Percentiles rank a stretch among this genome's conserved stretches.
phyloP scores from a whole-genome alignment of 306 rosid species.

The Cicer cuneatum region DNA sequence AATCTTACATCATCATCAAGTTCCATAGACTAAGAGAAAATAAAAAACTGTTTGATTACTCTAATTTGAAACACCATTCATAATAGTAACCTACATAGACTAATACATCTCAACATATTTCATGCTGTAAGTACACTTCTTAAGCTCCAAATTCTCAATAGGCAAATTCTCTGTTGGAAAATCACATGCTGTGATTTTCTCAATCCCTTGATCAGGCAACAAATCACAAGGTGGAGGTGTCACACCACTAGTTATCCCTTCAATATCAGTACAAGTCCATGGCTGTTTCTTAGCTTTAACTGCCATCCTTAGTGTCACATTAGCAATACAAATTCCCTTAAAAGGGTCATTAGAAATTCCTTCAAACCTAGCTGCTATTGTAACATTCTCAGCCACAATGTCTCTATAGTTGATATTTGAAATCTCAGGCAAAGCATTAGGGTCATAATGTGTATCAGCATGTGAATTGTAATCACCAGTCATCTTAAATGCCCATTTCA shows the following conservation, averaged over 20 bases:
- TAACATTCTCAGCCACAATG: conserved; percentile 75
- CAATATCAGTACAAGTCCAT: conserved; percentile 75
- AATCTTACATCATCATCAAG: conserved; percentile 12
- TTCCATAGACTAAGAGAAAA: conserved; percentile 22
- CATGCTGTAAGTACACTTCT: conserved; percentile 57
- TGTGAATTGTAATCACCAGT: conserved; percentile 84
- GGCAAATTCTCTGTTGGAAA: conserved; percentile 67
- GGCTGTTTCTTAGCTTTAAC: conserved; percentile 79
- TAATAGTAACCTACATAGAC: conserved; percentile 33
- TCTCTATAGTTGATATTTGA: conserved; percentile 67
- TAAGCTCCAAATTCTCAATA: conserved; percentile 67
- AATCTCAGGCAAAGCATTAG: conserved; percentile 75
- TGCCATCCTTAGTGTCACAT: conserved; percentile 73
- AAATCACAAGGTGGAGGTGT: conserved; percentile 71
- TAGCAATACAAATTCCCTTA: conserved; percentile 81
- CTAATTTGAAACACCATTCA: conserved; percentile 25
- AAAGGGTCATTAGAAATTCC: conserved; percentile 77
- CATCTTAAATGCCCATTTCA: conserved; percentile 92
- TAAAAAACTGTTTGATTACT: conserved; percentile 24
- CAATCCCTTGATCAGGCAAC: conserved; percentile 64
- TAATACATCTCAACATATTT: conserved; percentile 36
- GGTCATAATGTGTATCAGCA: conserved; percentile 72
- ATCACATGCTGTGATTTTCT: conserved; percentile 60
- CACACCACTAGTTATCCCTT: conserved; percentile 75
- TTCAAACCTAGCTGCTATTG: conserved; percentile 75